Evolutionary conservation across 352 stramenopile genomes (phyloP), one percentile per base, ranked within the genome.

Genomic region (Phytopythium boreale): DNA sequence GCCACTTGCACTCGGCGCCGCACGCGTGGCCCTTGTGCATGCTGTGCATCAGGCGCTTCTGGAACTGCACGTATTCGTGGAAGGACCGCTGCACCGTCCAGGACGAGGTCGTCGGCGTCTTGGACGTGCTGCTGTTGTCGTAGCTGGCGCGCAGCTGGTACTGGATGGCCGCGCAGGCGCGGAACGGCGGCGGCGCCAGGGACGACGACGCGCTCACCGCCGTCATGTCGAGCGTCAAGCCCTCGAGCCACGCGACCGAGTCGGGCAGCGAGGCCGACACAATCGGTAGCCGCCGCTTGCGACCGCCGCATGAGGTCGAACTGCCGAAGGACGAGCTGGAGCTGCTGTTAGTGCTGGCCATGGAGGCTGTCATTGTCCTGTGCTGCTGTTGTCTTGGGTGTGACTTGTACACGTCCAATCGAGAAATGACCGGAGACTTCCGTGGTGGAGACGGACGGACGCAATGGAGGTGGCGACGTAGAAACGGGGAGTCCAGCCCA

Each of bases 1-100:
- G 55, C 74, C 72, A 89, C 55, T 72, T 74, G 71, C 82, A 90
- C 61, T 89, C 77, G 51, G 79, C 73, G 31, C 66, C 75, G 66
- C 79, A 90, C 39, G 69, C 63, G 57, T 90, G 82, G 22, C 82
- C 82, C 7, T 76, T 61, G 29, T 69, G 56, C 44, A 89, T 66
- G n/a, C 61, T 67, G 47, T 74, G 74, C 4, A 85, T 56, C 4
- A 89, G 64, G 14, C 68, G 62, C 36, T 76, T 62, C 26, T 79
- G 76, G 34, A 89, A 60, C 29, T 66, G 61, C 12, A 63, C 67
- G 58, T 82, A 85, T 55, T 80, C 76, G 24, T 85, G 69, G 43
- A 79, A 83, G 8, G 52, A 63, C 9, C 71, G 67, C 11, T 63
- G 52, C 17, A 71, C 50, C n/a, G 72, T 75, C 72, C 62, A 83